These are phyloP conservation scores for Chalaropsis ovoidea DNA, from an alignment of 2,329 filamentous ascomycete genomes.

Conservation along the genomic window DNA sequence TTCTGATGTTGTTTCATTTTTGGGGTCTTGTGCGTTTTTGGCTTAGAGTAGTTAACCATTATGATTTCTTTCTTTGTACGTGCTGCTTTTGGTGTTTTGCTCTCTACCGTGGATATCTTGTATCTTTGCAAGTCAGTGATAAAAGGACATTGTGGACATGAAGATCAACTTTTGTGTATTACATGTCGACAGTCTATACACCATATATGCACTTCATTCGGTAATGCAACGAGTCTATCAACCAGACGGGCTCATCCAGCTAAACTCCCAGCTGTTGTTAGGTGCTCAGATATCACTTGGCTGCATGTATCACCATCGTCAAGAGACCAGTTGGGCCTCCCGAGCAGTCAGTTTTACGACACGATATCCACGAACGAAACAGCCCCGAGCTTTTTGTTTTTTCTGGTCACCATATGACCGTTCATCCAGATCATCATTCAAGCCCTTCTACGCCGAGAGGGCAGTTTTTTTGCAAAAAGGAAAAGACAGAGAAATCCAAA, in stretches of 20 bases:
- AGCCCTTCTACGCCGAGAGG: slow-evolving; percentile 1
- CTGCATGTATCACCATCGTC: not conserved
- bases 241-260: not conserved
- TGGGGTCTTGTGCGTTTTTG: not conserved
- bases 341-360: too few species aligned
- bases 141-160: not conserved
- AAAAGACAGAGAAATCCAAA: not conserved
- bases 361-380: not conserved
- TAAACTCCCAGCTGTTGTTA: not conserved
- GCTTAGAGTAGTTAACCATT: slow-evolving; percentile 10
- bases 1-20: not conserved
- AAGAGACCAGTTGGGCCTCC: not conserved
- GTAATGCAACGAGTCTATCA: not conserved
- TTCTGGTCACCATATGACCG: slow-evolving; percentile 2
- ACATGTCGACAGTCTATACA: not conserved
- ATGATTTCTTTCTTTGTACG: not conserved
- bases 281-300: slow-evolving; percentile 1
- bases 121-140: not conserved
- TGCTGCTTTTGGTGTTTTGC: not conserved
- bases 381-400: not conserved
- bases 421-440: slow-evolving; percentile 8
- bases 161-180: slow-evolving; percentile 10
- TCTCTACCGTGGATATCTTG: not conserved
- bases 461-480: slow-evolving; percentile 9
- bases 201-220: not conserved